Base-by-base conservation (phyloP, 305 asterid genomes). In the Solanum hybrid region DNA sequence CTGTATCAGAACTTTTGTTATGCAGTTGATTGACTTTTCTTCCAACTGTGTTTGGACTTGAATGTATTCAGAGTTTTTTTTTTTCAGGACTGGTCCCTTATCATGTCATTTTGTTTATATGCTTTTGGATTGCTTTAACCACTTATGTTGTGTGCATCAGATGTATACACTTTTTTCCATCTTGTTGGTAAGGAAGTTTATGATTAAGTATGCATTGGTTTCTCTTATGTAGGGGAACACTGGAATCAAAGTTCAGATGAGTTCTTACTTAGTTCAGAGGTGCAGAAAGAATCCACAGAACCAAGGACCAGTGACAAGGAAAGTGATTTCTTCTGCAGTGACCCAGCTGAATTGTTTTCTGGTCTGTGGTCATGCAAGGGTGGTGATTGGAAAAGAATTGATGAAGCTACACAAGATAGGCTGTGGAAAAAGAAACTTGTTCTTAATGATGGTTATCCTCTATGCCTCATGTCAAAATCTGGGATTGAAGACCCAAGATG, bases 301-400 rank as follows among this genome's bases (percentile, higher is more conserved):
- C 90, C 94, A 88, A 90, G 90, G 90, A 86, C 93, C 81, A 41
- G 92, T 87, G 99, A 95, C 90, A 94, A 89, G 92, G 98, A 95
- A 90, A 89, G 34, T 89, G 79, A 91, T 79, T 88, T 91, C 89
- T 87, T 89, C 90, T 94, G 65, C 92, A 90, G 87, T n/a, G 94
- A 95, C 68, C 88, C 93, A 88, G 87, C 90, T 90, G 97, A 90
- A 91, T 91, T 90, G 89, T 95, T 95, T 93, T 95, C 96, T 91
- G 95, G 98, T 83, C 93, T 91, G 75, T 98, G 98, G 99, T 94
- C 96, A 86, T 95, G 98, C 92, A 97, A 94, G 93, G 99, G 99
- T 80, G 96, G 99, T 89, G 99, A 98, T 92, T 98, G 99, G 99
- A 95, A 92, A 96, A 96, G 97, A 94, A 95, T 84, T 27, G 99